Conservation (phyloP, 192 early-diverging fungal species). For the Coemansia sp. region DNA sequence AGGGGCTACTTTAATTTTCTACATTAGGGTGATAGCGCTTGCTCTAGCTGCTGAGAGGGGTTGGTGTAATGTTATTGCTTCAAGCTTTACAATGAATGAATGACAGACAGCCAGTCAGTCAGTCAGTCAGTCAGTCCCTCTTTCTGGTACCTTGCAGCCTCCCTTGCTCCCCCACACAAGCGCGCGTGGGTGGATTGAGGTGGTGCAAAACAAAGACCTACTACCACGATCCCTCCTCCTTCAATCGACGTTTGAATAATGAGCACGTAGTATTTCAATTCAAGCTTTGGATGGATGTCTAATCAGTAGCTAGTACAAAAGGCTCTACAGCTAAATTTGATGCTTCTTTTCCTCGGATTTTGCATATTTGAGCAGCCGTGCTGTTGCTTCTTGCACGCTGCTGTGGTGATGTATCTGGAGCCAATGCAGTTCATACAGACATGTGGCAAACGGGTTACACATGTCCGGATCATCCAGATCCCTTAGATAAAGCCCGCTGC, state of each 20-base stretch:
- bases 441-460: slow-evolving; percentile 93
- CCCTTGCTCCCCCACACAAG: not conserved
- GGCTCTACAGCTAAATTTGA: slow-evolving; percentile 14
- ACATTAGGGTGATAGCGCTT: too few species aligned
- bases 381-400: slow-evolving; percentile 36
- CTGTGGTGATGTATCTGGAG: slow-evolving; percentile 56
- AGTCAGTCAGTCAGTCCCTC: not conserved
- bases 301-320: not conserved
- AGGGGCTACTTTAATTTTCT: too few species aligned
- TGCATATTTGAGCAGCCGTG: slow-evolving; percentile 38
- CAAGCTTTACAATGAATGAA: not conserved
- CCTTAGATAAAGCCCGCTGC: slow-evolving; percentile 79
- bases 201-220: slow-evolving; percentile 7
- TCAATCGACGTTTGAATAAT: not conserved
- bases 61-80: not conserved
- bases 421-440: slow-evolving; percentile 81
- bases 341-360: slow-evolving; percentile 48
- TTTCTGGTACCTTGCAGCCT: not conserved
- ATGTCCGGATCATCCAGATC: slow-evolving; percentile 89
- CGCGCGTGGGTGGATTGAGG: not conserved
- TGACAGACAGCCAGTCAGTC: too few species aligned
- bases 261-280: not conserved
- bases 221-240: not conserved
- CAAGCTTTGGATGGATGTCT: not conserved
- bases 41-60: too few species aligned